phyloP scores from a whole-genome alignment of 2,329 filamentous ascomycete genomes.

The Geosmithia flava region DNA sequence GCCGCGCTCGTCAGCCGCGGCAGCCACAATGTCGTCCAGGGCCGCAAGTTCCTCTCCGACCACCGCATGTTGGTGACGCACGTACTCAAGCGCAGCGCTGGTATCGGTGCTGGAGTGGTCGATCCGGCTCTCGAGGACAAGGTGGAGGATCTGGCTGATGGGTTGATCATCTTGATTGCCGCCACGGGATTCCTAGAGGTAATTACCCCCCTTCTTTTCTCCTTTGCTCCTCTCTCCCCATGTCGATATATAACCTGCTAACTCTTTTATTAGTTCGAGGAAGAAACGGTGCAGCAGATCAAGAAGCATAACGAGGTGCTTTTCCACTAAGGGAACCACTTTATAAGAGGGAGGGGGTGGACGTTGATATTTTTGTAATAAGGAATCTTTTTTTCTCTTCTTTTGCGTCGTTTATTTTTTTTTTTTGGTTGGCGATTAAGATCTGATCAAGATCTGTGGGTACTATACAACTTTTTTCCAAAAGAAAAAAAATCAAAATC shows the following conservation, averaged over 20 bases:
- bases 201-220: slow-evolving; percentile 22
- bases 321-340: slow-evolving; percentile 21
- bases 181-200: slow-evolving; percentile 82
- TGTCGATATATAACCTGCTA: slow-evolving; percentile 3
- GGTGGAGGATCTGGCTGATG: slow-evolving; percentile 69
- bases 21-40: slow-evolving; percentile 70
- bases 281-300: slow-evolving; percentile 19
- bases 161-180: slow-evolving; percentile 71
- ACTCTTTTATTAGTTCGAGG: slow-evolving; percentile 23
- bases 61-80: slow-evolving; percentile 77
- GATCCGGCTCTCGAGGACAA: slow-evolving; percentile 39
- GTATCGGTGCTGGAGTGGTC: slow-evolving; percentile 45
- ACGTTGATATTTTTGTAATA: not conserved
- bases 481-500: not conserved
- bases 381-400: not conserved
- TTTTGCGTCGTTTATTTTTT: not conserved
- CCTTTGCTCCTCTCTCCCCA: not conserved
- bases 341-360: not conserved
- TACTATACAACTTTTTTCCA: not conserved
- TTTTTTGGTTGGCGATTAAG: not conserved
- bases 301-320: slow-evolving; percentile 19
- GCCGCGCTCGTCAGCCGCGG: slow-evolving; percentile 73
- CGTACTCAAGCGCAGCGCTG: slow-evolving; percentile 80
- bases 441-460: not conserved
- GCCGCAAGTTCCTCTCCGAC: slow-evolving; percentile 66